Conservation (phyloP, 2,329 filamentous ascomycete genomes). For the Alternaria sp. region DNA sequence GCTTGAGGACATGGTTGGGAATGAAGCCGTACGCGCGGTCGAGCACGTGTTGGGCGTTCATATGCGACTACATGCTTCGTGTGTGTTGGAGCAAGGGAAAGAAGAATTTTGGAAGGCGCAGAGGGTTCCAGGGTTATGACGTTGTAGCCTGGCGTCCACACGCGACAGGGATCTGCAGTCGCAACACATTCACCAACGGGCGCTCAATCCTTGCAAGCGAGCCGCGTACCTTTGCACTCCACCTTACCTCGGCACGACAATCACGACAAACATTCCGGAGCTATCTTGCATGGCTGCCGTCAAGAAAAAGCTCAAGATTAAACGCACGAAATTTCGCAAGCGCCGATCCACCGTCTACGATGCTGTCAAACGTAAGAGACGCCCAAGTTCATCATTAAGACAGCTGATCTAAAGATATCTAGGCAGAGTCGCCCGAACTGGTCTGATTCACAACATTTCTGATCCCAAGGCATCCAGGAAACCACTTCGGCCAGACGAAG, state of each 20-base stretch:
- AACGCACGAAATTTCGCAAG: constrained; percentile 17
- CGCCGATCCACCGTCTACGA: constrained; percentile 69
- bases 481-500: constrained; percentile 70
- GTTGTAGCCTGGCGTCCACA: constrained; percentile 10
- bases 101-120: not conserved
- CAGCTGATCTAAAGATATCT: not conserved
- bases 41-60: constrained; percentile 66
- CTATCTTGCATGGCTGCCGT: not conserved
- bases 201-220: constrained; percentile 12
- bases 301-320: not conserved
- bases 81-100: constrained; percentile 9
- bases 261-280: constrained; percentile 3
- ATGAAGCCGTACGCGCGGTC: constrained; percentile 73
- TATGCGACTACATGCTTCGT: constrained; percentile 47
- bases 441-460: constrained; percentile 55
- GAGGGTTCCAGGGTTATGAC: constrained; percentile 17
- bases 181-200: not conserved
- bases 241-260: not conserved
- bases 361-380: constrained; percentile 68
- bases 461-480: constrained; percentile 39
- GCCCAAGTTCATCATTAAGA: not conserved
- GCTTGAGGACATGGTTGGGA: constrained; percentile 67
- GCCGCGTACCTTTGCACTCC: not conserved
- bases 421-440: constrained; percentile 24
- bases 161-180: constrained; percentile 1